Evolutionary conservation across 1,284 basidiomycete species (phyloP), one percentile per base, ranked within the genome.

Genomic region (Schizophyllum amplum): DNA sequence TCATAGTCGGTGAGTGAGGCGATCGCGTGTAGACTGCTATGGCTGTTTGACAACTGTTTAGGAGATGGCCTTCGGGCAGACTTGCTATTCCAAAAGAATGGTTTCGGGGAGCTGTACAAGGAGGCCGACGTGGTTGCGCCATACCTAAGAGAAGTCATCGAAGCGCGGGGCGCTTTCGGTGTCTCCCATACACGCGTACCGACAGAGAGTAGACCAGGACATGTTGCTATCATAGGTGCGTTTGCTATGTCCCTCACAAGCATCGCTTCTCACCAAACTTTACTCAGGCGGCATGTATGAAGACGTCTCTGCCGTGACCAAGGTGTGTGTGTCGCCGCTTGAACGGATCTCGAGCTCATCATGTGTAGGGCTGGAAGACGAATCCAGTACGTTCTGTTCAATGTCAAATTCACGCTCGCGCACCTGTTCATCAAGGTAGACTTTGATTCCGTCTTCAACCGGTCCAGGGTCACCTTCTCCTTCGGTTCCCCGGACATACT

Each of bases 401-500:
- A 26, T 50, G 6, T 11, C 7, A 11, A 33, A 11, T 20, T 46
- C 42, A 11, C n/a, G 22, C 47, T 49, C 24, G 55, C 24, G 7
- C 47, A 53, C 52, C n/a, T 26, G 46, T 47, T 5, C 33, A 52
- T 48, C 25, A 57, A 88, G 87, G 84, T 90, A 27, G 82, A 91
- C 59, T 95, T 95, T 67, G 92, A 95, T 69, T 94, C 92, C 1
- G 83, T 94, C 2, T 88, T 95, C 68, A 95, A 95, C 64, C 88
- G 86, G 66, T 92, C 90, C 1, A 80, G 78, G 47, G 75, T 82
- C 47, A 90, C 91, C 0, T 95, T 84, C 65, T 86, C 90, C 0
- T 94, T 94, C 62, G 92, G 92, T 2, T 92, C 88, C 2, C 93
- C 93, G 0, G 92, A 95, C 68, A 95, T 95, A 58, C 70, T 95